Percentiles rank a stretch among this genome's conserved stretches.
Evolutionary conservation across 495 filamentous ascomycete genomes (phyloP).

Genomic region (Xylaria palmicola): DNA sequence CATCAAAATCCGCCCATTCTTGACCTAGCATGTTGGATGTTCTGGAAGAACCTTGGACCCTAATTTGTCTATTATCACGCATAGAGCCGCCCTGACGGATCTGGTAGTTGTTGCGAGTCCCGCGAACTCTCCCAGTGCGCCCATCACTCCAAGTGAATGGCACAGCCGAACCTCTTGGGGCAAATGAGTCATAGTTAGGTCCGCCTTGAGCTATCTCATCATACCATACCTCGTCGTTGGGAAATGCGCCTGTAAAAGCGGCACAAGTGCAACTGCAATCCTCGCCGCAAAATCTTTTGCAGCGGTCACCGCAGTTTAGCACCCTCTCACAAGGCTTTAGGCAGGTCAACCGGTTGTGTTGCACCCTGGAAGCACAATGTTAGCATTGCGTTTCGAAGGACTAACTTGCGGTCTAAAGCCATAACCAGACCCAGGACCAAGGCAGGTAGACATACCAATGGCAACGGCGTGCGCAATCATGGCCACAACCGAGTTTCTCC

Average conservation of each 20-base stretch:
- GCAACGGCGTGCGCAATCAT: conserved; percentile 44
- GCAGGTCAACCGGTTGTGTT: conserved; percentile 63
- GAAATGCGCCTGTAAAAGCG: conserved; percentile 28
- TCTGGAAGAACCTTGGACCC: neutral
- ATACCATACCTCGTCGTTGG: conserved; percentile 20
- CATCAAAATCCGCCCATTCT: conserved; percentile 21
- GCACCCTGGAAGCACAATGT: conserved; percentile 52
- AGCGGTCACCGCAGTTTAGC: conserved; percentile 65
- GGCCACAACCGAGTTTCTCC: conserved; percentile 42
- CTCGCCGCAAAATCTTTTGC: conserved; percentile 41
- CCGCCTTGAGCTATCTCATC: neutral
- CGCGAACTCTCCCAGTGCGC: conserved; percentile 2
- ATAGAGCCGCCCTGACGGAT: neutral
- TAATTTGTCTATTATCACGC: neutral
- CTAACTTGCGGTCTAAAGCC: conserved; percentile 4
- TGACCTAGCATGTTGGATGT: neutral
- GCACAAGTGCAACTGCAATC: conserved; percentile 37
- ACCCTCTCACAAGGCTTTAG: conserved; percentile 56
- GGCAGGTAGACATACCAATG: conserved; percentile 38
- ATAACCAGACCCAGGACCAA: neutral
- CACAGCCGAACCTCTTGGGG: neutral
- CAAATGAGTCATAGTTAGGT: neutral
- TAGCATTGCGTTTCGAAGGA: conserved; percentile 3
- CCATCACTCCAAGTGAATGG: conserved; percentile 17
- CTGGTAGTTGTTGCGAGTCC: neutral